These are phyloP conservation scores for Picea glauca DNA, from an alignment of 75 land plant genomes.

Conservation along the genomic window DNA sequence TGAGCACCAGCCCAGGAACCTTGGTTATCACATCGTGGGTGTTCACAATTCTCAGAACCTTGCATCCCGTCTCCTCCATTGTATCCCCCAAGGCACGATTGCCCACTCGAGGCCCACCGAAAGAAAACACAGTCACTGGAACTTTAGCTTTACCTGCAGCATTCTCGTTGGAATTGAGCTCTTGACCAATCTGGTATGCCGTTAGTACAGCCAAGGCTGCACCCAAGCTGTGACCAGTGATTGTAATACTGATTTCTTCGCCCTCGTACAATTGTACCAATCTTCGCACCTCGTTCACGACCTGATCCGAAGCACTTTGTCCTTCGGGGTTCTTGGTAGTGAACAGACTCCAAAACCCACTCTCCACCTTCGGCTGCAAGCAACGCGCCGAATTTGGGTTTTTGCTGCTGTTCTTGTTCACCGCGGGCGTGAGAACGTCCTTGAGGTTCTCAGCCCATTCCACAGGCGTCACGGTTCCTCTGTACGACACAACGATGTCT, in stretches of 20 bases:
- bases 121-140: constrained; percentile 60
- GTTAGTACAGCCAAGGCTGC: constrained; percentile 65
- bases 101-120: constrained; percentile 81
- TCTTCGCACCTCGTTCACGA: constrained; percentile 43
- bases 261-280: constrained; percentile 47
- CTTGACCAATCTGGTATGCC: constrained; percentile 51
- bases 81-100: constrained; percentile 46
- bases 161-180: background rate
- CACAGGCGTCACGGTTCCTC: constrained; percentile 69
- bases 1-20: constrained; percentile 50
- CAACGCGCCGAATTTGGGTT: background rate
- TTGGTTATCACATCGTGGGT: constrained; percentile 62
- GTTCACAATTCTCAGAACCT: constrained; percentile 72
- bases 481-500: constrained; percentile 64
- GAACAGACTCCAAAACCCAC: constrained; percentile 61
- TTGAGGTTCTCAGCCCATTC: constrained; percentile 74
- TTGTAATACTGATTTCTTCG: constrained; percentile 65
- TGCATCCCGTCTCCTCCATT: constrained; percentile 28
- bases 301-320: constrained; percentile 42
- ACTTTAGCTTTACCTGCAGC: constrained; percentile 1
- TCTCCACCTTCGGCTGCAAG: constrained; percentile 35
- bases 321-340: constrained; percentile 35
- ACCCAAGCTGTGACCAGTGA: constrained; percentile 88
- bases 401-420: background rate
- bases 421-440: constrained; percentile 12